These are phyloP conservation scores for Colletotrichum sp. DNA, from an alignment of 2,329 filamentous ascomycete genomes.

Conservation along the genomic window DNA sequence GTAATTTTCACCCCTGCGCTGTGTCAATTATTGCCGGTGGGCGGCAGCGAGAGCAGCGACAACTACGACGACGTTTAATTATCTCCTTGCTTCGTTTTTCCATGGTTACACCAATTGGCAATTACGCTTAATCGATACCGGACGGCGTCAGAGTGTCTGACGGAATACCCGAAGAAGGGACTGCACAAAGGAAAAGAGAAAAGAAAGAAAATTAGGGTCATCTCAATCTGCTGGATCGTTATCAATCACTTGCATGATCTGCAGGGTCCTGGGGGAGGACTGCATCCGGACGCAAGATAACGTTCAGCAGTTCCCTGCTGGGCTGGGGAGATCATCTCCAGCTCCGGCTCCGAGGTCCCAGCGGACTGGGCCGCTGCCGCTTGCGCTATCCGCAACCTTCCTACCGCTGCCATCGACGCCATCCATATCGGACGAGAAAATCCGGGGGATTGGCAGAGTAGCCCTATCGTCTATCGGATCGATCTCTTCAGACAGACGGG, in stretches of 20 bases:
- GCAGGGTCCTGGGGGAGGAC: conserved; percentile 14
- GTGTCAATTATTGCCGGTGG: not conserved
- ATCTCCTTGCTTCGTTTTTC: not conserved
- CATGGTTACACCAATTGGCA: not conserved
- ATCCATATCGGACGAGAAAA: conserved; percentile 1
- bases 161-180: not conserved
- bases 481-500: not conserved
- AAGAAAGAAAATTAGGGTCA: not conserved
- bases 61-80: not conserved
- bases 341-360: conserved; percentile 17
- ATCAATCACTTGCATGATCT: conserved; percentile 22
- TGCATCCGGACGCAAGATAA: conserved; percentile 15
- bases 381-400: not conserved
- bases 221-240: not conserved
- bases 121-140: not conserved
- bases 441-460: not conserved
- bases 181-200: not conserved
- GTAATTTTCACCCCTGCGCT: not conserved
- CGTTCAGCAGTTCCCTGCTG: conserved; percentile 16
- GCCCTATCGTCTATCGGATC: not conserved
- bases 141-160: not conserved
- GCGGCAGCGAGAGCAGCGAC: not conserved
- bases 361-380: conserved; percentile 18
- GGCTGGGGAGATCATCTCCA: not conserved
- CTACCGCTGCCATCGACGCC: not conserved